Evolutionary conservation across 2,329 filamentous ascomycete species (phyloP).

Genomic region (Colletotrichum karsti): DNA sequence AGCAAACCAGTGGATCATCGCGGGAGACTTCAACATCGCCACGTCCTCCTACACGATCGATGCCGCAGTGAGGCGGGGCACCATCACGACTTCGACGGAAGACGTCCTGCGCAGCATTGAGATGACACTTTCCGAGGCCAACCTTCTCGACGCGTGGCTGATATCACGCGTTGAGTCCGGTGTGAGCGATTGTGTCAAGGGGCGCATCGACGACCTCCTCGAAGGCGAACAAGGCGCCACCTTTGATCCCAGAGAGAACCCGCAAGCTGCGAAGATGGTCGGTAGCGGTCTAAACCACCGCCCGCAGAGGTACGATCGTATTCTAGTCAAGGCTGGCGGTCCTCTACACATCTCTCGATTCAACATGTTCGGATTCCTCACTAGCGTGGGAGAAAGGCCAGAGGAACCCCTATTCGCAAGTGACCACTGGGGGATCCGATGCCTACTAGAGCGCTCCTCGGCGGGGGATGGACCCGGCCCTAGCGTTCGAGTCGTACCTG

Average conservation of each 20-base stretch:
- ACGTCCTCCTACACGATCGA: slow-evolving; percentile 66
- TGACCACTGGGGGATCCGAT: slow-evolving; percentile 67
- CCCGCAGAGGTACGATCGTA: slow-evolving; percentile 73
- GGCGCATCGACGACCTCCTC: slow-evolving; percentile 45
- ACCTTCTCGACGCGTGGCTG: slow-evolving; percentile 62
- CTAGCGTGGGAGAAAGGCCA: slow-evolving; percentile 27
- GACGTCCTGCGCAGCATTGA: slow-evolving; percentile 56
- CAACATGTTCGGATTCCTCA: slow-evolving; percentile 64
- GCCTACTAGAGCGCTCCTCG: slow-evolving; percentile 40
- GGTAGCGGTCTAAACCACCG: slow-evolving; percentile 57
- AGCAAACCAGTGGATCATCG: slow-evolving; percentile 61
- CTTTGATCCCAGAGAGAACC: slow-evolving; percentile 67
- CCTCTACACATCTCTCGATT: slow-evolving; percentile 53
- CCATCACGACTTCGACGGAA: slow-evolving; percentile 59
- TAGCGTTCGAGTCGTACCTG: slow-evolving; percentile 36
- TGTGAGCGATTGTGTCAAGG: slow-evolving; percentile 43
- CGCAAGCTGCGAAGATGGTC: slow-evolving; percentile 60
- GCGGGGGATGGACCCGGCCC: neutral
- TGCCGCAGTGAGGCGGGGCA: slow-evolving; percentile 57
- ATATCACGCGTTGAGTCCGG: slow-evolving; percentile 52
- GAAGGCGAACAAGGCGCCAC: slow-evolving; percentile 73
- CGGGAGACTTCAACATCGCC: slow-evolving; percentile 72
- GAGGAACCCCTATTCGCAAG: slow-evolving; percentile 47
- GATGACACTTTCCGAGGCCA: slow-evolving; percentile 49
- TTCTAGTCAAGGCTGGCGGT: slow-evolving; percentile 58